These are phyloP conservation scores for Colletotrichum acutatum DNA, from an alignment of 2,329 filamentous ascomycete species.

Conservation along the genomic window DNA sequence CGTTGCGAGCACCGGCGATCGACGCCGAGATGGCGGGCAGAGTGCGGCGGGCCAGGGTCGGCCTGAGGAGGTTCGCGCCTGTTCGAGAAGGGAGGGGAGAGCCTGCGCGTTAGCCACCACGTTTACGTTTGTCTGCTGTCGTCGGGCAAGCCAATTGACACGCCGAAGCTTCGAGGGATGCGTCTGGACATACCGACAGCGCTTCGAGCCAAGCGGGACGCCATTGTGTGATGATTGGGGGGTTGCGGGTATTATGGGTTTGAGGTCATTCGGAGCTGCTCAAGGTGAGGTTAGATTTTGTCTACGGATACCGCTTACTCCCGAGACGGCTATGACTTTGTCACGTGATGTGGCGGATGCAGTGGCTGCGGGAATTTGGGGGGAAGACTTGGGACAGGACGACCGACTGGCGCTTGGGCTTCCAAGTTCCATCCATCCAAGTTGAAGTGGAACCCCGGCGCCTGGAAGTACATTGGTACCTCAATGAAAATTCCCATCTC, in stretches of 20 bases:
- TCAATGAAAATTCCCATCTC: slow-evolving; percentile 23
- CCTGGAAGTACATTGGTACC: background rate
- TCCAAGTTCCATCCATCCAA: background rate
- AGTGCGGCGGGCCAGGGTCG: slow-evolving; percentile 78
- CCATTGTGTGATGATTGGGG: slow-evolving; percentile 81
- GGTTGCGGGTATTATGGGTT: slow-evolving; percentile 60
- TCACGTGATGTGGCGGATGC: slow-evolving; percentile 48
- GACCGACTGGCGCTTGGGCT: slow-evolving; percentile 16
- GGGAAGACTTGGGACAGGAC: background rate
- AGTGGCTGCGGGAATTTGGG: slow-evolving; percentile 41
- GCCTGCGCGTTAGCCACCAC: slow-evolving; percentile 35
- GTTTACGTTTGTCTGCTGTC: slow-evolving; percentile 3
- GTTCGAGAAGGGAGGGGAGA: slow-evolving; percentile 40
- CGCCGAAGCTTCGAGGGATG: slow-evolving; percentile 37
- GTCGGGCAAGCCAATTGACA: slow-evolving; percentile 48
- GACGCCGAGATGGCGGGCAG: slow-evolving; percentile 79
- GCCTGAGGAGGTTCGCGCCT: slow-evolving; percentile 94
- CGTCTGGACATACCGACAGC: slow-evolving; percentile 81
- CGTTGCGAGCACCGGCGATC: slow-evolving; percentile 73
- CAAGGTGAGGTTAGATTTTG: slow-evolving; percentile 61
- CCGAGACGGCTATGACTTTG: slow-evolving; percentile 44
- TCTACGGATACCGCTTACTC: slow-evolving; percentile 53
- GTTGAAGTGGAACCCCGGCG: background rate
- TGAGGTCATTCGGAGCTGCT: slow-evolving; percentile 57
- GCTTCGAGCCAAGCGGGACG: slow-evolving; percentile 96